phyloP scores from a whole-genome alignment of 163 green algal species.

The Chlamydomonas reinhardtii region DNA sequence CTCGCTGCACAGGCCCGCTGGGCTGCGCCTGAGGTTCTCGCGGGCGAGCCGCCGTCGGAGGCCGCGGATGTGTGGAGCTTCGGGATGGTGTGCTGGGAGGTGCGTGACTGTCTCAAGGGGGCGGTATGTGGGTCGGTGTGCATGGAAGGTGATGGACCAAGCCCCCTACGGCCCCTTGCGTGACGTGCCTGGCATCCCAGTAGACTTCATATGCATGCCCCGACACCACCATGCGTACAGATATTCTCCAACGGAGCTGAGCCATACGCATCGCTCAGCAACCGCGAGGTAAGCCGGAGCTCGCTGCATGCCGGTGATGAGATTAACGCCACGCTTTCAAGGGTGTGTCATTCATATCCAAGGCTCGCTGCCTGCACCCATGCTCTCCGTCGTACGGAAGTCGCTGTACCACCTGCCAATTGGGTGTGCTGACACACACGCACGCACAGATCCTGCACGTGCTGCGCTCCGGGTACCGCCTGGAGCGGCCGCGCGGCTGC shows the following conservation, averaged over 20 bases:
- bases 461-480: conserved; percentile 13
- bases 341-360: too few relatives aligned
- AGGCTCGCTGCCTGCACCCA: too few relatives aligned
- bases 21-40: conserved; percentile 67
- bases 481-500: conserved; percentile 50
- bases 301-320: too few relatives aligned
- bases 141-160: too few relatives aligned
- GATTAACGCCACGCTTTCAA: too few relatives aligned
- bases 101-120: conserved; percentile 17
- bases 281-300: conserved; percentile 44
- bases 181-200: too few relatives aligned
- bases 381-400: too few relatives aligned
- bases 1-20: conserved; percentile 57
- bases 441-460: not conserved
- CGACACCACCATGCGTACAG: not conserved
- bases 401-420: too few relatives aligned
- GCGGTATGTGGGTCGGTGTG: too few relatives aligned
- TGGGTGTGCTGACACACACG: too few relatives aligned
- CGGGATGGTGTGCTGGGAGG: conserved; percentile 71
- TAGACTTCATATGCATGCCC: too few relatives aligned
- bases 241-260: conserved; percentile 65
- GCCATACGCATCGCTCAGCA: conserved; percentile 55
- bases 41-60: conserved; percentile 37
- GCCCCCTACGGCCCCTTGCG: too few relatives aligned
- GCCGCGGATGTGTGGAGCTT: conserved; percentile 75